Base-by-base conservation (phyloP, 129 eudicot species). In the Chrysanthemum seticuspe region DNA sequence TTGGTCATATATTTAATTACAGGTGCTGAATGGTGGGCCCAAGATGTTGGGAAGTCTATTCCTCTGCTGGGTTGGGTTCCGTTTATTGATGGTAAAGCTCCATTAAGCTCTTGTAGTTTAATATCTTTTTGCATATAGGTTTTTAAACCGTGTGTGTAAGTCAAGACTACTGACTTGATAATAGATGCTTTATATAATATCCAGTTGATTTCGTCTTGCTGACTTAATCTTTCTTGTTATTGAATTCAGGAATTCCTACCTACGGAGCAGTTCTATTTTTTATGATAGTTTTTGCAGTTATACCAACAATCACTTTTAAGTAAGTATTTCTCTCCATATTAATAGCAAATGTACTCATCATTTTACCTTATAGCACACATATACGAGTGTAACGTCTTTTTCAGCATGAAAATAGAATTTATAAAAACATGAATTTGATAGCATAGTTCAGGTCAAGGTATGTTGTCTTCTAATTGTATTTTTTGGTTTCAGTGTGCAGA, bases 11-110 rank as follows among this genome's bases (percentile, higher is more conserved):
- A 52, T 56, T 52, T 18, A 58, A 65, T 84, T 77, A 65, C 78
- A 94, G 99, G 97, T 58, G 87, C 97, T 31, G 97, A 94, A 77
- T 94, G 99, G 97, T 94, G 99, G 99, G 96, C 85, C 34, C 97
- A 88, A 68, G 85, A 81, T 40, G 83, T 90, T 65, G 97, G 97
- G 73, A 85, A 85, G 79, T 90, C 96, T 64, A 55, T 94, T 67
- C 96, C 99, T 7, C 76, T 88, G 15, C 70, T 94, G 78, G 84
- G 86, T 54, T 94, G 99, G 99, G 78, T 94, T 61, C 99, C 99
- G 27, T 58, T 84, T 60, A 13, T 90, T 29, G 90, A 77, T 79
- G 99, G 99, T 90, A 81, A 47, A 27, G 13, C 13, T 23, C 50
- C 58, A 53, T 53, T 53, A 13, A 53, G n/a, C 31, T 27, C 4